Evolutionary conservation across 345 rosid species (phyloP).

Genomic region (Linum tenue): DNA sequence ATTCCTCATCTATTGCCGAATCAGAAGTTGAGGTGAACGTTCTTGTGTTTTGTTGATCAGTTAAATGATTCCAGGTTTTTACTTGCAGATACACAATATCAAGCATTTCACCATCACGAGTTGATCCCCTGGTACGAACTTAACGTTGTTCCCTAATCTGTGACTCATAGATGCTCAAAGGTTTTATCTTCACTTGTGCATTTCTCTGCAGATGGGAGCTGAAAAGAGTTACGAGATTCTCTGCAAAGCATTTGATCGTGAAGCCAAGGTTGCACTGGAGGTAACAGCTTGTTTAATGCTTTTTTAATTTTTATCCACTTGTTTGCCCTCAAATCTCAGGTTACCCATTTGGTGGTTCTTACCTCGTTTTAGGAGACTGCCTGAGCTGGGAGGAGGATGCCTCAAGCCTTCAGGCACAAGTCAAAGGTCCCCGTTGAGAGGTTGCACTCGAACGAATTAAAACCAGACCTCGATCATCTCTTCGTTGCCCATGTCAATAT

Average conservation of each 20-base stretch:
- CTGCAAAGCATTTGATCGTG: slow-evolving; percentile 68
- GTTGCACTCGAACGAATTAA: too few relatives aligned
- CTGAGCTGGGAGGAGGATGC: background rate
- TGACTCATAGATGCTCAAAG: background rate
- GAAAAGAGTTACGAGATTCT: slow-evolving; percentile 71
- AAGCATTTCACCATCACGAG: slow-evolving; percentile 73
- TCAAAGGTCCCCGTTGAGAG: too few relatives aligned
- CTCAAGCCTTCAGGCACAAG: background rate
- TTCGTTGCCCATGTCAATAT: too few relatives aligned
- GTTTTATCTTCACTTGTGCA: background rate
- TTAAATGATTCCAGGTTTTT: slow-evolving; percentile 2
- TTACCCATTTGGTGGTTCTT: background rate
- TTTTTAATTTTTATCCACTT: too few relatives aligned
- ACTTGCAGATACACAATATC: slow-evolving; percentile 61
- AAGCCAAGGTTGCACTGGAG: slow-evolving; percentile 60
- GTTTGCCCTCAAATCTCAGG: background rate
- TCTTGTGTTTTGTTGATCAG: background rate
- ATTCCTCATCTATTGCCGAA: background rate
- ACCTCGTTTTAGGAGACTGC: background rate
- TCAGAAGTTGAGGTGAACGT: background rate
- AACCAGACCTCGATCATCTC: too few relatives aligned
- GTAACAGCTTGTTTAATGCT: slow-evolving; percentile 22
- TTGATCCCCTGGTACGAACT: slow-evolving; percentile 47
- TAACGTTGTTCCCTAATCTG: slow-evolving; percentile 3
- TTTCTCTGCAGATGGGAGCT: slow-evolving; percentile 32